A percentile compares a stretch with the other conserved stretches of the same genome.
These are phyloP conservation scores for Candida odintsovae DNA, from an alignment of 805 yeast genomes.

Conservation along the genomic window DNA sequence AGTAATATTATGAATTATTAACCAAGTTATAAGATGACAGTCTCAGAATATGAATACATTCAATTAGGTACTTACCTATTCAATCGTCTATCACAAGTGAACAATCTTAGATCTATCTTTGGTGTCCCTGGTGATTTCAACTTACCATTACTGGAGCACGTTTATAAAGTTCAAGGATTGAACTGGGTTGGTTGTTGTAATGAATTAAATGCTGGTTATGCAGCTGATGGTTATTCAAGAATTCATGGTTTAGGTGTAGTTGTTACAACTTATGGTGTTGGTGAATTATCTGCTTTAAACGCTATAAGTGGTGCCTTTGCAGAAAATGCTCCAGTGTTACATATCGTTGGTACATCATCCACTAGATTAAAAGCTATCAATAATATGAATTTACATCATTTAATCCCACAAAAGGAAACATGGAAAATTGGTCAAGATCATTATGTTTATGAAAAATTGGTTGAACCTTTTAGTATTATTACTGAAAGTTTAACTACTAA, in stretches of 20 bases:
- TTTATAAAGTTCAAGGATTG: constrained; percentile 43
- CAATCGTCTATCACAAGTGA: constrained; percentile 47
- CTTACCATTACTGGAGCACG: constrained; percentile 57
- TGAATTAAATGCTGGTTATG: constrained; percentile 85
- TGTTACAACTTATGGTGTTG: constrained; percentile 75
- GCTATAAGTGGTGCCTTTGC: constrained; percentile 82
- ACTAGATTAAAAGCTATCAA: constrained; percentile 26
- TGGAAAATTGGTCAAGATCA: constrained; percentile 48
- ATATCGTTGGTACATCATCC: constrained; percentile 80
- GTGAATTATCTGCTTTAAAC: constrained; percentile 80
- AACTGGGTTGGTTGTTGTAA: constrained; percentile 83
- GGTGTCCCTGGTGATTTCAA: constrained; percentile 79
- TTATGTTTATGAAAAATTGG: constrained; percentile 49
- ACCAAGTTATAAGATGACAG: background rate
- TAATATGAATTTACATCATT: constrained; percentile 39
- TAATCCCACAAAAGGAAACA: constrained; percentile 42
- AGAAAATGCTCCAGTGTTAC: constrained; percentile 76
- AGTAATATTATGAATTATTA: background rate
- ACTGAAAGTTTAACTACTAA: constrained; percentile 39
- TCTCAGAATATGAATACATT: constrained; percentile 13
- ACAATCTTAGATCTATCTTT: constrained; percentile 49
- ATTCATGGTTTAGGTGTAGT: constrained; percentile 31
- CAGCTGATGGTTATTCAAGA: constrained; percentile 85
- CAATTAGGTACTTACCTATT: constrained; percentile 64
- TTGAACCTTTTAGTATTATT: constrained; percentile 48